Percentiles rank a stretch among this genome's conserved stretches.
phyloP scores from a whole-genome alignment of 2,329 filamentous ascomycete genomes.

The Orbilia oligospora region DNA sequence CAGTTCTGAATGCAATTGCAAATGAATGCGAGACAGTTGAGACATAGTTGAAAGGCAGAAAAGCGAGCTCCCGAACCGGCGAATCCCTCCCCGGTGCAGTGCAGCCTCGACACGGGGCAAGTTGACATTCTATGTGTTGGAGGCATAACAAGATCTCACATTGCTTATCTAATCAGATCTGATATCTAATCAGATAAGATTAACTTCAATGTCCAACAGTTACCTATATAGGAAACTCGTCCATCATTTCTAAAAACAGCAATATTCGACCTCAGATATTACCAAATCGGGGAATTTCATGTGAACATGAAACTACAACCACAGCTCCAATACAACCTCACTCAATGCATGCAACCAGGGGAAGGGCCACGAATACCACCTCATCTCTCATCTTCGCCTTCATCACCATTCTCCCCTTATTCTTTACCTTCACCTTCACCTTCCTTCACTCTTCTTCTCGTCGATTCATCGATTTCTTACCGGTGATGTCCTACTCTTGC shows the following conservation, averaged over 20 bases:
- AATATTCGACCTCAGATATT: neutral
- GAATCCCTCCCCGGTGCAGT: neutral
- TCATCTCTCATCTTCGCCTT: neutral
- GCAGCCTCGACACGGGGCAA: slow-evolving; percentile 2
- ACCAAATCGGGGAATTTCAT: neutral
- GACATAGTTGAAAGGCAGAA: neutral
- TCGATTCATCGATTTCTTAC: neutral
- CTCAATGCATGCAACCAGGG: neutral
- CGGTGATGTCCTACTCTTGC: neutral
- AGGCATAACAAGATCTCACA: no score
- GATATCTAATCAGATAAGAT: neutral
- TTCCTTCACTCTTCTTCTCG: no score
- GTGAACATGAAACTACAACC: neutral
- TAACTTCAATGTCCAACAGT: neutral
- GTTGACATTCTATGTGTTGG: no score
- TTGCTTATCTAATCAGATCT: neutral
- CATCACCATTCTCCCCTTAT: neutral
- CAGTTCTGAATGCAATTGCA: no score
- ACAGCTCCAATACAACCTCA: slow-evolving; percentile 9
- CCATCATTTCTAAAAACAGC: neutral
- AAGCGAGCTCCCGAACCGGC: slow-evolving; percentile 15
- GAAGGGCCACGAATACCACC: slow-evolving; percentile 10
- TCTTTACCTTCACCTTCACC: neutral
- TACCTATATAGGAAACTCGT: neutral
- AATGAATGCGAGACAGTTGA: no score